Evolutionary conservation across 1,284 basidiomycete genomes (phyloP), one percentile per base, ranked within the genome.

Genomic region (Malassezia globosa): DNA sequence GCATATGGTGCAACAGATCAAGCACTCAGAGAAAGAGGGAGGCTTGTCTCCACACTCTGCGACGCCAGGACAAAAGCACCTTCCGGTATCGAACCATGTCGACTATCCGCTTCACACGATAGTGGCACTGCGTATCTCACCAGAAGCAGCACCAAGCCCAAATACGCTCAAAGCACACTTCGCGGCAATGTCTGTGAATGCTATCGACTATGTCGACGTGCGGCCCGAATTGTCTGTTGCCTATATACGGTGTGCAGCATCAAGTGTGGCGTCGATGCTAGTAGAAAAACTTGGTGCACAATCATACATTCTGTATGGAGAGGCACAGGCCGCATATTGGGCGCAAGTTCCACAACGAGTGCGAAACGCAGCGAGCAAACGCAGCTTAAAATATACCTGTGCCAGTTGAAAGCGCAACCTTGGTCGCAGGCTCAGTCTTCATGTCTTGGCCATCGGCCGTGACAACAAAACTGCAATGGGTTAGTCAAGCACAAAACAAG

Each of bases 401-500:
- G 6, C 25, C 51, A 42, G 59, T 59, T 16, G 66, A 66, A 47
- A 69, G 49, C 2, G 65, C 58, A 44, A 67, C 29, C 45, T 46
- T 40, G 2, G 56, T 59, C n/a, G 66, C 61, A 1, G 65, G 58
- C 0, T 62, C 61, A 0, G 66, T 56, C 10, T 58, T 60, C 42
- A 63, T 51, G 14, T 60, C 37, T 16, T 56, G 44, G 3, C 62
- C 63, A 11, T 51, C 60, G 3, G 66, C 64, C 7, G 48, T 43
- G 19, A 69, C 66, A 16, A 53, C 55, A 71, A 92, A 95, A 3
- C 53, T 55, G 41, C 5, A 2, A 35, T n/a, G 18, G 10, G 26
- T 5, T n/a, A n/a, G n/a, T n/a, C n/a, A n/a, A n/a, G n/a, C n/a
- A n/a, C n/a, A n/a, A n/a, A n/a, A n/a, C n/a, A n/a, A n/a, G n/a